Conservation (phyloP, 2,329 filamentous ascomycete species). For the Pseudopithomyces maydicus region DNA sequence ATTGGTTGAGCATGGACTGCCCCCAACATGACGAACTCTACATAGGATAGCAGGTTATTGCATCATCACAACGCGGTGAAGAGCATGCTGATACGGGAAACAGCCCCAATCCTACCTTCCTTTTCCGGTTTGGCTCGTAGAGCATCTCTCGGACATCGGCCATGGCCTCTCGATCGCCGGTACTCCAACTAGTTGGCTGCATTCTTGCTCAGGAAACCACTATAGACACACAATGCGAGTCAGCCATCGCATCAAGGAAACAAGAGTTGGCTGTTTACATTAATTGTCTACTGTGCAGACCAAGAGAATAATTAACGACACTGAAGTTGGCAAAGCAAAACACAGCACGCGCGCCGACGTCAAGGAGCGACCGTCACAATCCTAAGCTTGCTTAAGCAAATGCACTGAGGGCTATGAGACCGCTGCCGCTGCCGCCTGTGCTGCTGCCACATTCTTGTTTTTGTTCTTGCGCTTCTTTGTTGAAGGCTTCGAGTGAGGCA, state of each 20-base stretch:
- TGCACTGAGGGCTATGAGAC: background rate
- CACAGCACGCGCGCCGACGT: background rate
- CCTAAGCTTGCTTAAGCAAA: background rate
- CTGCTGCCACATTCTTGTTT: slow-evolving; percentile 3
- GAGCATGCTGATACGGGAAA: background rate
- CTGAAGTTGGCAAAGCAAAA: background rate
- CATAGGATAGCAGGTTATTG: background rate
- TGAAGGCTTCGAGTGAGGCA: slow-evolving; percentile 35
- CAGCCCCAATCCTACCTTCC: background rate
- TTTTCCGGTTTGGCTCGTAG: background rate
- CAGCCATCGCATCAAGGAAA: background rate
- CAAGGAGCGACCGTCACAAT: background rate
- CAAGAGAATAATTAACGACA: slow-evolving; percentile 4
- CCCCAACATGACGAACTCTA: background rate
- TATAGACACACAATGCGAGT: background rate
- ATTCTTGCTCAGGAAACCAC: background rate
- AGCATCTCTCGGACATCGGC: background rate
- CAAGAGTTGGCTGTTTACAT: slow-evolving; percentile 11
- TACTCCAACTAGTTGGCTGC: background rate
- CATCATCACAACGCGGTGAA: background rate
- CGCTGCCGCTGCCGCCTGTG: background rate
- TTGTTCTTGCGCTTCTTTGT: slow-evolving; percentile 32
- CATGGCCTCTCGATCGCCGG: background rate
- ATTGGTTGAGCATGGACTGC: no score
- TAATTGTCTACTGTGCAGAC: slow-evolving; percentile 8